Evolutionary conservation across 129 eudicot genomes (phyloP), one percentile per base, ranked within the genome.

Genomic region (Rutidosis leptorrhynchoides): DNA sequence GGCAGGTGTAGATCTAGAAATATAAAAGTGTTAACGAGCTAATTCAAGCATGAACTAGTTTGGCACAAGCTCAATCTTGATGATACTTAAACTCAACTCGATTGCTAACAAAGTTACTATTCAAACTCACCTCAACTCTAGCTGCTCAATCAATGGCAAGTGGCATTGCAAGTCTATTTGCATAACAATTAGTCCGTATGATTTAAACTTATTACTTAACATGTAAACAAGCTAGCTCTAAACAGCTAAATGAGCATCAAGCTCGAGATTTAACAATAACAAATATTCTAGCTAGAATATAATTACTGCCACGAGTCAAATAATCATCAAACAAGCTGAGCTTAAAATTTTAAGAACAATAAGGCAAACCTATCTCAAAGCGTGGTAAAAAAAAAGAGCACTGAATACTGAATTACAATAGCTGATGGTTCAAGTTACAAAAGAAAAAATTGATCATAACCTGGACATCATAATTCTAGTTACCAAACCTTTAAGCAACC

Each of bases 391-490:
- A 9, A 65, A 53, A 33, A 53, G 32, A 32, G 63, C 53, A 52
- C 9, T 9, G 12, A 11, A 30, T 20, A 67, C 27, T 20, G 35
- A 53, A 21, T 28, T 19, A 49, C 52, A 29, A 66, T 3, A 29
- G 40, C 60, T 14, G 23, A 68, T 30, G 21, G 21, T 52, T 68
- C 52, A 68, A 68, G 33, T 68, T 68, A 68, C 63, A 68, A 68
- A 68, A 54, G 17, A 67, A 53, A 67, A 33, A 67, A 49, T 10
- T 40, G 46, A 24, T 65, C 25, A 65, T 65, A 58, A 58, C 40
- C 29, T 62, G 63, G 35, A 21, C 62, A 52, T 70, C 8, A 65
- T 61, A 62, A 40, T 51, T 52, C 25, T 51, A 33, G 60, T 51
- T 67, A 29, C 54, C 56, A 62, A 33, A 17, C 42, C 19, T 51